These are phyloP conservation scores for Schizopora paradoxa DNA, from an alignment of 1,284 basidiomycete species.

Conservation along the genomic window DNA sequence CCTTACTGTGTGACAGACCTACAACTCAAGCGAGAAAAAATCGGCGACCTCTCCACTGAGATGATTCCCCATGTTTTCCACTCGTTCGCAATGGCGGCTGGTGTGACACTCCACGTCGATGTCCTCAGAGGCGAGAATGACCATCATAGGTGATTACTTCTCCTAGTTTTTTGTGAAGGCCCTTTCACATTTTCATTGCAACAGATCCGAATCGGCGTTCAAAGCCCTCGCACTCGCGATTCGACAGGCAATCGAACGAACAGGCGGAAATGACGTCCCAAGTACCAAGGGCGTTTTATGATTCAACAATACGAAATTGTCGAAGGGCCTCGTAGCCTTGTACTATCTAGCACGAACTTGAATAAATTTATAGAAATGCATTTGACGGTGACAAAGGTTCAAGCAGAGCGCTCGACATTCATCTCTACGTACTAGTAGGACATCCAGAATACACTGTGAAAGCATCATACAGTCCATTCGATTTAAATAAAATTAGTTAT, in stretches of 20 bases:
- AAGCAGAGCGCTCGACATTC: no score
- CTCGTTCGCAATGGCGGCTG: slow-evolving; percentile 88
- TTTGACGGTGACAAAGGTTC: no score
- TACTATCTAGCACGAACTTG: no score
- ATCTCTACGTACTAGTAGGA: no score
- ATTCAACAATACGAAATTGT: no score
- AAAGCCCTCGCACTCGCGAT: slow-evolving; percentile 96
- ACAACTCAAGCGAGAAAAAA: slow-evolving; percentile 89
- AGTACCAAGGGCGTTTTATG: slow-evolving; percentile 93
- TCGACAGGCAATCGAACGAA: slow-evolving; percentile 86
- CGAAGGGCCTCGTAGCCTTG: no score
- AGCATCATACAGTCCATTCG: no score
- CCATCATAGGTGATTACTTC: slow-evolving; percentile 75
- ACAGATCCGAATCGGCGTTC: slow-evolving; percentile 93
- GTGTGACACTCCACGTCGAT: slow-evolving; percentile 91
- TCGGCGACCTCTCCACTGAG: slow-evolving; percentile 94
- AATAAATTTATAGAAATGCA: no score
- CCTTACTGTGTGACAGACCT: slow-evolving; percentile 94
- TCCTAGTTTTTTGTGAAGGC: slow-evolving; percentile 11
- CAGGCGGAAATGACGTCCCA: slow-evolving; percentile 89
- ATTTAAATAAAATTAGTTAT: no score
- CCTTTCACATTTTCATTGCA: neutral
- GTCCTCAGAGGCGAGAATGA: slow-evolving; percentile 94
- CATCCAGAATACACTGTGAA: no score
- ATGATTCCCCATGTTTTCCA: slow-evolving; percentile 97